Evolutionary conservation across 2,329 filamentous ascomycete species (phyloP), one percentile per base, ranked within the genome.

Genomic region (Cercospora zeae-maydis): DNA sequence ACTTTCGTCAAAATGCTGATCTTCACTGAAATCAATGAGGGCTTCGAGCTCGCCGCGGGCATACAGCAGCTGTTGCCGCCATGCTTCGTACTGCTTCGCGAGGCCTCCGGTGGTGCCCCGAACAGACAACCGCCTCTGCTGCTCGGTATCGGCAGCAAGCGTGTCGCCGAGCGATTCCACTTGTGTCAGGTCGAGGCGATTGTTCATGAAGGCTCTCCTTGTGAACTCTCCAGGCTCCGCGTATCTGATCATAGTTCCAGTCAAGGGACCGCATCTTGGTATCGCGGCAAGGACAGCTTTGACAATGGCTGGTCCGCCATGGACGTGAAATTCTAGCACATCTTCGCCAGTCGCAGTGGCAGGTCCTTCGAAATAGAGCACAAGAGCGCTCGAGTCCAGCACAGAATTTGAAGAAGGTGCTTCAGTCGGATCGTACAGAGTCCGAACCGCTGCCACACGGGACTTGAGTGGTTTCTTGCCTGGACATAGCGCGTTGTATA

Each of bases 141-240:
- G 92, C 76, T 98, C 95, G 0, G 95, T 99, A 70, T 95, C 75
- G 11, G 86, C 86, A 3, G 83, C 78, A 6, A 88, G 75, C 0
- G 82, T 83, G 71, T 87, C 85, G 1, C 85, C 84, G 1, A 88
- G 75, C 0, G 86, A 85, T 74, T 88, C 86, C 52, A 88, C 90
- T 76, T 99, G 93, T 2, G 92, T 90, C 1, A 99, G 83, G 71
- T 96, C 90, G 4, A 99, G 83, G 1, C 92, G 86, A 70, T 88
- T 83, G 74, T 97, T 95, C 74, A 93, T 82, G 72, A 99, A 99
- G 4, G 95, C 93, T 37, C 95, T 88, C 65, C 88, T 88, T 3
- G 95, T 99, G 76, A 99, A 99, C 74, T 99, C 95, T 60, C 95
- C 95, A 0, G 95, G 89, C 73, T 97, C 93, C 2, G 95, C 95